Evolutionary conservation across 2,329 filamentous ascomycete species (phyloP), one percentile per base, ranked within the genome.

Genomic region (Aureobasidium sp.): DNA sequence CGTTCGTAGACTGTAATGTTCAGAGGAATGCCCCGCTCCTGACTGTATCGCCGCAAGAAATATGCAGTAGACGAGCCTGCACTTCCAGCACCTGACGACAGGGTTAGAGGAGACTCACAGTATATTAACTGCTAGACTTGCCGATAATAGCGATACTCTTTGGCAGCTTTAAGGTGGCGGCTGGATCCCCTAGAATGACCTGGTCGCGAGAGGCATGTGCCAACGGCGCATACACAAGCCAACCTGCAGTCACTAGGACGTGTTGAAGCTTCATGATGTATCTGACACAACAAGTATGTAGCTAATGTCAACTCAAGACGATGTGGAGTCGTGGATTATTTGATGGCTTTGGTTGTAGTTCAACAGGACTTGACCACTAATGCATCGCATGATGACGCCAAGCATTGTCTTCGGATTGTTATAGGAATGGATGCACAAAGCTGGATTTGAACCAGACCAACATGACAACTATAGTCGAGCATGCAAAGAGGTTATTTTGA

Each of bases 1-100:
- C 87, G 88, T 70, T 99, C 94, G 72, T 93, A 97, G 32, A 99
- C 79, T 27, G 91, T 96, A 68, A 97, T 87, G 66, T 96, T 88
- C 62, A 93, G 71, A 1, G 80, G 76, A n/a, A 88, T 73, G n/a
- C 80, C 72, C 29, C 77, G 78, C 62, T 83, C 75, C 4, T 82
- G 75, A 27, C 90, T 88, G 72, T 86, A 92, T 69, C 87, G 84
- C 42, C 82, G 81, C 50, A 99, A 79, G 69, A 93, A 85, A 74
- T 94, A 96, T 0, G 94, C 92, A 3, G 91, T 80, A 2, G 92
- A 96, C 4, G 94, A 85, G 34, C 94, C 94, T 32, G 85, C 93
- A 47, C 94, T 87, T 50, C 94, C 94, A 67, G 93, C 93, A 64
- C 94, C 93, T 62, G 10, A n/a, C 4, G 14, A 51, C 16, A 44